Conservation (phyloP, 352 stramenopile species). For the Saprolegnia diclina region DNA sequence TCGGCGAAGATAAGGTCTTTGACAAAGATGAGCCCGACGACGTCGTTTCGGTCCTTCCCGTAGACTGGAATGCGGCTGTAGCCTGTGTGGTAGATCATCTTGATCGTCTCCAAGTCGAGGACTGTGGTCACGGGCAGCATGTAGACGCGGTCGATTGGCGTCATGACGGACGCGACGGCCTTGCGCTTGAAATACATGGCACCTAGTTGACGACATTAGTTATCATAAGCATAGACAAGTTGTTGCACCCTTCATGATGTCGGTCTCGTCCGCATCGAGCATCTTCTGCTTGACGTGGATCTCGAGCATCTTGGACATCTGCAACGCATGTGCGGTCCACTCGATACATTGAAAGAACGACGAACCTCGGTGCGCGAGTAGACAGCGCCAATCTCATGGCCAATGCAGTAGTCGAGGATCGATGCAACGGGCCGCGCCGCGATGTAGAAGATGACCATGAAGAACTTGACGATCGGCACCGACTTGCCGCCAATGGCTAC, state of each 20-base stretch:
- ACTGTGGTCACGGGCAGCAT: slow-evolving; percentile 46
- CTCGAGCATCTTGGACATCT: slow-evolving; percentile 95
- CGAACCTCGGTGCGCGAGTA: slow-evolving; percentile 76
- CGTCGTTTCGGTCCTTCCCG: slow-evolving; percentile 93
- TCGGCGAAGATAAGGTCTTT: slow-evolving; percentile 90
- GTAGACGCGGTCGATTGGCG: slow-evolving; percentile 71
- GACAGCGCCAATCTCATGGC: slow-evolving; percentile 92
- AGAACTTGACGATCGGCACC: slow-evolving; percentile 89
- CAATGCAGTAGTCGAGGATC: slow-evolving; percentile 88
- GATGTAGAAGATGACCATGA: slow-evolving; percentile 89
- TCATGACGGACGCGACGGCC: slow-evolving; percentile 88
- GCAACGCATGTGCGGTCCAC: slow-evolving; percentile 27
- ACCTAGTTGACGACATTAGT: slow-evolving; percentile 25
- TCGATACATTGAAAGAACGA: neutral
- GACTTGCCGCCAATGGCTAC: slow-evolving; percentile 43
- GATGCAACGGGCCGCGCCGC: slow-evolving; percentile 88
- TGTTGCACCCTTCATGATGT: slow-evolving; percentile 92
- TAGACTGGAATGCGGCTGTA: slow-evolving; percentile 95
- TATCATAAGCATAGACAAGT: slow-evolving; percentile 61
- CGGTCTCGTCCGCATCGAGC: slow-evolving; percentile 90
- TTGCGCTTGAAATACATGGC: slow-evolving; percentile 74
- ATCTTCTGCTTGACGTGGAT: slow-evolving; percentile 92
- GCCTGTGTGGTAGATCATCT: slow-evolving; percentile 82
- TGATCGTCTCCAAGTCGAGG: slow-evolving; percentile 53
- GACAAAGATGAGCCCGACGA: slow-evolving; percentile 92